Conservation (phyloP, 2,329 filamentous ascomycete species). For the Colletotrichum camelliae region DNA sequence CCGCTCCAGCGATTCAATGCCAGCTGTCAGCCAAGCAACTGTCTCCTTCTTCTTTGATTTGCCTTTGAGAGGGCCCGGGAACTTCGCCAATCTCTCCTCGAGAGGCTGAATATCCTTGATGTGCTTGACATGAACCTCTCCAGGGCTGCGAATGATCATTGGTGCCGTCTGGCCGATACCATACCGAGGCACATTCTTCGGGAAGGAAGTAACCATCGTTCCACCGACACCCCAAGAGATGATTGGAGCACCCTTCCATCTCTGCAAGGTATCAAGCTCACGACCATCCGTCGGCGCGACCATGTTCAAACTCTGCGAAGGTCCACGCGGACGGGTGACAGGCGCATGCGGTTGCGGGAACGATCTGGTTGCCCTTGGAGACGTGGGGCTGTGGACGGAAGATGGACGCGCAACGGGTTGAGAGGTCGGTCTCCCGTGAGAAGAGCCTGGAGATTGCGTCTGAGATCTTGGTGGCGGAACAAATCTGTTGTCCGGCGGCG, state of each 20-base stretch:
- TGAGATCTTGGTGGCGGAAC: slow-evolving; percentile 63
- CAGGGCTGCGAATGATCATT: slow-evolving; percentile 81
- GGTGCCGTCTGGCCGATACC: slow-evolving; percentile 74
- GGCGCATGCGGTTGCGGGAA: slow-evolving; percentile 32
- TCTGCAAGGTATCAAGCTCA: slow-evolving; percentile 77
- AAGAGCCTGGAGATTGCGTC: slow-evolving; percentile 65
- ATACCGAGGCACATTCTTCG: slow-evolving; percentile 87
- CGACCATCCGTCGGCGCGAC: slow-evolving; percentile 69
- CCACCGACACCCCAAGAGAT: slow-evolving; percentile 91
- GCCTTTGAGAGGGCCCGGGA: slow-evolving; percentile 86
- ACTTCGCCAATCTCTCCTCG: slow-evolving; percentile 75
- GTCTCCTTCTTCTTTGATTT: slow-evolving; percentile 98
- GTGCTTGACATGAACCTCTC: slow-evolving; percentile 79
- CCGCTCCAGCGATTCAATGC: slow-evolving; percentile 76
- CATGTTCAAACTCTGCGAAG: slow-evolving; percentile 62
- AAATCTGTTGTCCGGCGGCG: slow-evolving; percentile 44
- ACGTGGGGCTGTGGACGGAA: slow-evolving; percentile 53
- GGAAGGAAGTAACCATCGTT: slow-evolving; percentile 82
- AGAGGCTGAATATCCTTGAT: slow-evolving; percentile 77
- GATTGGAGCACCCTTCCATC: slow-evolving; percentile 90
- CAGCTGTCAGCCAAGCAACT: slow-evolving; percentile 77
- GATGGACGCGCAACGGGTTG: slow-evolving; percentile 60
- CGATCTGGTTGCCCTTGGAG: slow-evolving; percentile 33
- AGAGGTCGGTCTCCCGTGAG: slow-evolving; percentile 42
- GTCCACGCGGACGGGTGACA: slow-evolving; percentile 50